Evolutionary conservation across 345 rosid species (phyloP).

Genomic region (Isatis tinctoria): DNA sequence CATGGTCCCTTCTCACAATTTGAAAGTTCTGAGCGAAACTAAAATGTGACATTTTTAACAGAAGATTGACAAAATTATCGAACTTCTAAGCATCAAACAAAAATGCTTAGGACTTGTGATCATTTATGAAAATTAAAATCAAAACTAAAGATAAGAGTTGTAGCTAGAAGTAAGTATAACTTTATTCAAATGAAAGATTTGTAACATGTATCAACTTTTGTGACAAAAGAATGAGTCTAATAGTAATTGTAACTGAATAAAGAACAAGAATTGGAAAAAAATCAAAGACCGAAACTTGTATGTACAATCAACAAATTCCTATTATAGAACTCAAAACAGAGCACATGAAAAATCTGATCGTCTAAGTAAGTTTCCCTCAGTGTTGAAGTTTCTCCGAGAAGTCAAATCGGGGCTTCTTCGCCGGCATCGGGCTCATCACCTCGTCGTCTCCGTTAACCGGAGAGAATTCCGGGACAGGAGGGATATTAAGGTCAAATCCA

Average conservation of each 20-base stretch:
- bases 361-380: background rate
- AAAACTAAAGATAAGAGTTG: background rate
- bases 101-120: background rate
- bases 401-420: conserved; percentile 42
- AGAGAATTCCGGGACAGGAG: conserved; percentile 57
- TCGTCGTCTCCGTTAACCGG: conserved; percentile 41
- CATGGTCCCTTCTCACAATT: background rate
- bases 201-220: background rate
- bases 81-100: background rate
- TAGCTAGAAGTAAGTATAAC: background rate
- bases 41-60: background rate
- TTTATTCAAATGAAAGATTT: background rate
- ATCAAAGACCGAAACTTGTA: conserved; percentile 17
- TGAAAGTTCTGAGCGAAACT: background rate
- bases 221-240: conserved; percentile 14
- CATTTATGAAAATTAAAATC: background rate
- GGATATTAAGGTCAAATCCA: conserved; percentile 65
- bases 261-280: conserved; percentile 1
- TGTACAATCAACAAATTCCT: conserved; percentile 33
- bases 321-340: conserved; percentile 4
- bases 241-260: background rate
- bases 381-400: conserved; percentile 11
- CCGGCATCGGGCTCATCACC: conserved; percentile 52
- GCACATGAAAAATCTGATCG: background rate
- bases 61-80: background rate